These are phyloP conservation scores for Boletus coccyginus DNA, from an alignment of 768 basidiomycete species.

Conservation along the genomic window DNA sequence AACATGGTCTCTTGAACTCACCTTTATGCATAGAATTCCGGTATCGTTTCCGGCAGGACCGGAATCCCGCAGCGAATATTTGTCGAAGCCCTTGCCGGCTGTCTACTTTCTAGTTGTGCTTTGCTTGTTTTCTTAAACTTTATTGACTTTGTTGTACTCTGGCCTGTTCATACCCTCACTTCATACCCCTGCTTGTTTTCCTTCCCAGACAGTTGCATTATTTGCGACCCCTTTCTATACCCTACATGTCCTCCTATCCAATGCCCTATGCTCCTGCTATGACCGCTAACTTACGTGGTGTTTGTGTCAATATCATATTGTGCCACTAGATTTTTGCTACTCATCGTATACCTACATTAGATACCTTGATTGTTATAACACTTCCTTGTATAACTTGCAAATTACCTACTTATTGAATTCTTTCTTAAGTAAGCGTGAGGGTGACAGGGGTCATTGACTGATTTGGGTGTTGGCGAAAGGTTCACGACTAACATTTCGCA, in stretches of 20 bases:
- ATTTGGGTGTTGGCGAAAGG: background rate
- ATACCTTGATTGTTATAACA: slow-evolving; percentile 15
- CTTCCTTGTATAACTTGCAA: background rate
- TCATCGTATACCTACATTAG: slow-evolving; percentile 19
- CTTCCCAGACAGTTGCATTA: background rate
- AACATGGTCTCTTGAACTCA: slow-evolving; percentile 3
- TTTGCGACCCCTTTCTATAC: slow-evolving; percentile 14
- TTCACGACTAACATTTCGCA: background rate
- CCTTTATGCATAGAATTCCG: slow-evolving; percentile 48
- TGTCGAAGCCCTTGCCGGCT: slow-evolving; percentile 48
- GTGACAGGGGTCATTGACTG: background rate
- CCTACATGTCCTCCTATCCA: slow-evolving; percentile 20
- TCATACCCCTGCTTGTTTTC: slow-evolving; percentile 6
- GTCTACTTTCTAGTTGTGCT: slow-evolving; percentile 53
- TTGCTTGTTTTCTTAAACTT: slow-evolving; percentile 10
- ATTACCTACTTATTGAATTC: background rate
- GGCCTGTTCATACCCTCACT: slow-evolving; percentile 18
- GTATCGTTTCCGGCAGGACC: slow-evolving; percentile 55
- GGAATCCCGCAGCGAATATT: slow-evolving; percentile 41
- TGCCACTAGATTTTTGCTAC: slow-evolving; percentile 20
- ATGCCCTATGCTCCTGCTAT: slow-evolving; percentile 16
- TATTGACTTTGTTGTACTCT: slow-evolving; percentile 25
- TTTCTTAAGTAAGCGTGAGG: background rate
- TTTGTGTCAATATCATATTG: slow-evolving; percentile 22
- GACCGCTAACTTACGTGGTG: slow-evolving; percentile 1